Conservation (phyloP, 768 basidiomycete genomes). For the Mycena vitilis region DNA sequence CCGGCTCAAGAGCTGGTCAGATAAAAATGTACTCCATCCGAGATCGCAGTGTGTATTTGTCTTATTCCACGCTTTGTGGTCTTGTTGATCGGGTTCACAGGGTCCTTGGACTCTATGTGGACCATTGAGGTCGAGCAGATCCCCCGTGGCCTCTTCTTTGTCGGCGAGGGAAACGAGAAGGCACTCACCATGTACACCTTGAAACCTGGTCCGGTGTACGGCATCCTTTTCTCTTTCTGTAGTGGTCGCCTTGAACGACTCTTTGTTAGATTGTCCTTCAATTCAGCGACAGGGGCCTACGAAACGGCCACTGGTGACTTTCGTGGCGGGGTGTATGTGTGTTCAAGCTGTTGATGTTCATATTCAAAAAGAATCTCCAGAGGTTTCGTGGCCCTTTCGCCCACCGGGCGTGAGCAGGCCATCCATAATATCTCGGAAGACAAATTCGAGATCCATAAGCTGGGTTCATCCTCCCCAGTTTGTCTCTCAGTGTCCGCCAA, state of each 20-base stretch:
- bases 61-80: no score
- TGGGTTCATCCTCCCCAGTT: neutral
- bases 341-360: no score
- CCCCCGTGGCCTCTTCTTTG: neutral
- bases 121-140: neutral
- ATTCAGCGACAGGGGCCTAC: neutral
- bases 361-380: neutral
- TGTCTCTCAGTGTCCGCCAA: neutral
- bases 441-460: neutral
- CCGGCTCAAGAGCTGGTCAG: neutral
- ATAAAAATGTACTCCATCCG: constrained; percentile 5
- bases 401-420: neutral
- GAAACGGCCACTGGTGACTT: no score
- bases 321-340: neutral
- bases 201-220: neutral
- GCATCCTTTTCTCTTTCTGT: neutral
- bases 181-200: neutral
- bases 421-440: neutral
- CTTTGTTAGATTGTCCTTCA: neutral
- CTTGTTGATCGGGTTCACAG: no score
- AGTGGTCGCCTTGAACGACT: neutral
- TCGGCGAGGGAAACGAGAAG: neutral
- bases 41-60: constrained; percentile 11
- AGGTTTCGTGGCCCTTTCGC: neutral
- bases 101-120: no score